phyloP scores from a whole-genome alignment of 177 flowering plant species.

The Vitis hybrid region DNA sequence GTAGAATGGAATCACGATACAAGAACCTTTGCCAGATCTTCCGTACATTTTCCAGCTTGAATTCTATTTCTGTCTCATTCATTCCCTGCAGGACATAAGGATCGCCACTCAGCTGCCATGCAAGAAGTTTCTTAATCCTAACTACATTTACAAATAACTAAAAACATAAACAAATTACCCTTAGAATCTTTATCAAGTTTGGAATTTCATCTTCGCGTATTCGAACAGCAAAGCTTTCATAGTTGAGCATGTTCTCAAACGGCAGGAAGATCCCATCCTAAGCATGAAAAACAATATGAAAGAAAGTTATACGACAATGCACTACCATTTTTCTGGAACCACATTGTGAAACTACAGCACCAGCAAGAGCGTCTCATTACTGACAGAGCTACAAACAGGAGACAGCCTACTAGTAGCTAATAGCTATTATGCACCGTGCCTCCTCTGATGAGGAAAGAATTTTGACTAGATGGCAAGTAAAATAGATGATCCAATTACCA shows the following conservation, averaged over 20 bases:
- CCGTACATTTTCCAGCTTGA: slow-evolving; percentile 76
- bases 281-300: slow-evolving; percentile 8
- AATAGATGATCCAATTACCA: too few relatives aligned
- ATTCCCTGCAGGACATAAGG: slow-evolving; percentile 43
- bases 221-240: slow-evolving; percentile 91
- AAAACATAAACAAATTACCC: slow-evolving; percentile 44
- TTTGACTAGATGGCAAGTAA: too few relatives aligned
- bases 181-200: slow-evolving; percentile 69
- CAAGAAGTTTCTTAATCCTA: background rate
- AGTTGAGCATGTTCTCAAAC: slow-evolving; percentile 88
- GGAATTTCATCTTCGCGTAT: slow-evolving; percentile 89
- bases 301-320: background rate
- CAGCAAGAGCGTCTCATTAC: too few relatives aligned
- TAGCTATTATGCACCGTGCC: too few relatives aligned
- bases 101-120: background rate
- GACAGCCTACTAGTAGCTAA: too few relatives aligned
- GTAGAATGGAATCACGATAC: slow-evolving; percentile 81
- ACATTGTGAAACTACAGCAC: too few relatives aligned
- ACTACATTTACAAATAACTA: slow-evolving; percentile 1
- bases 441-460: too few relatives aligned
- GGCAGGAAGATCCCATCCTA: slow-evolving; percentile 97
- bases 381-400: too few relatives aligned
- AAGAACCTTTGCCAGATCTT: slow-evolving; percentile 88
- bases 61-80: slow-evolving; percentile 73
- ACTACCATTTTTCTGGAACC: too few relatives aligned